Evolutionary conservation across 2,329 filamentous ascomycete genomes (phyloP), one percentile per base, ranked within the genome.

Genomic region (Ceratocystis ficicola): DNA sequence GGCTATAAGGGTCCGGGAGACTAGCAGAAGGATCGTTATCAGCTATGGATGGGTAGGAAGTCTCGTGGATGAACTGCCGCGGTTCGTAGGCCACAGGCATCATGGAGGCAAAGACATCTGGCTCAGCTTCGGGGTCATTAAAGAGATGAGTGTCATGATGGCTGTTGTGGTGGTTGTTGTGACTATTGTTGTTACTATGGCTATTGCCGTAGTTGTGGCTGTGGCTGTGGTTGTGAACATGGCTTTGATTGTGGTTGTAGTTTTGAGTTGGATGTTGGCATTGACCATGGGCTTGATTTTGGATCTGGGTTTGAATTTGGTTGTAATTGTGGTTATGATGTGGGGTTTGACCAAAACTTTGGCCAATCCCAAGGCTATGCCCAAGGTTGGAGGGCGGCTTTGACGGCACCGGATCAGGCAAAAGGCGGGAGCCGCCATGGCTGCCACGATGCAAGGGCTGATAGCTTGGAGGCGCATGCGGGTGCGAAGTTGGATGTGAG

Each of bases 11-110:
- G 66, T 78, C 75, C 61, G 77, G 73, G 50, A 62, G 63, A 41
- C 65, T 65, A 69, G 71, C 57, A 6, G 63, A 55, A 66, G 73
- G 62, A 69, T 79, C 78, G 55, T 75, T 76, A 17, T 69, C 68
- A n/a, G 67, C 64, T 66, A 81, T 79, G 28, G 77, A 72, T 7
- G 79, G 76, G 67, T 82, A 82, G 44, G 63, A 25, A 65, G 77
- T 78, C 64, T 80, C 77, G 65, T 80, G 76, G 48, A 81, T 75
- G 68, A 81, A 80, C 69, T 73, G 76, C 67, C 80, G 74, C 28
- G 77, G 73, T 69, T 83, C 80, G 71, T 79, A 83, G 50, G 79
- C 79, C 70, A 83, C 78, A 69, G 76, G 79, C 79, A 82, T 81
- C 62, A 70, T 76, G 48, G 66, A 67, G 63, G 63, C 66, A 65